Base-by-base conservation (phyloP, 257 asterid species). In the Osmanthus fragrans region DNA sequence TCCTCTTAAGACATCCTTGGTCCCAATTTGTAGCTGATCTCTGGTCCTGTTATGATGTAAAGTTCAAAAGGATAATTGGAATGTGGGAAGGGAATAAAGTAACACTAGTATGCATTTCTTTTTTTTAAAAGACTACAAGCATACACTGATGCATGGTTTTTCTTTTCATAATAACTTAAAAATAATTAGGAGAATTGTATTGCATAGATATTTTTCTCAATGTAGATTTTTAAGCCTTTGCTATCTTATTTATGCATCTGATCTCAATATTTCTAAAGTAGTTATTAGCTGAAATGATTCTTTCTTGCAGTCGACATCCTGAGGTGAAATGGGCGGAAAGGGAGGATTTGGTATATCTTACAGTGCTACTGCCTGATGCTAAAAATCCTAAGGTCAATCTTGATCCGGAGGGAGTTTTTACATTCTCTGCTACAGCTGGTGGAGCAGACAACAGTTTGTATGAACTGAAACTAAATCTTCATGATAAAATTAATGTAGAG, bases 281-380 rank as follows among this genome's bases (percentile, higher is more conserved):
- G 65, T 64, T 33, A 56, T 66, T 47, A 19, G 27, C 73, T 70
- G 73, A 69, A 64, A 23, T 29, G 30, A 77, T 37, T 74, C 25
- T 18, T 4, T 72, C 23, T 39, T 84, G 78, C 79, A 95, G 99
- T 77, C 92, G 91, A 68, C 96, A 90, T 83, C 99, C 99, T 49
- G 96, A 93, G 78, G 94, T 93, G 45, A 95, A 93, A 85, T 95
- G 99, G 99, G 99, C 99, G 18, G 94, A 95, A 81, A 93, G 96
- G 82, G 92, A 84, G 80, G 98, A 91, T 84, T 87, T 88, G 83
- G 89, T 95, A 19, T 95, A 82, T 81, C 88, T 95, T 74, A 93
- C 99, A 1, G 93, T 95, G 80, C 78, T 88, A 58, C 80, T 95
- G 60, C 86, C 97, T 0, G 99, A 95, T 86, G 91, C 99, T 7